Evolutionary conservation across 345 rosid genomes (phyloP).

Genomic region (Brassica cretica): DNA sequence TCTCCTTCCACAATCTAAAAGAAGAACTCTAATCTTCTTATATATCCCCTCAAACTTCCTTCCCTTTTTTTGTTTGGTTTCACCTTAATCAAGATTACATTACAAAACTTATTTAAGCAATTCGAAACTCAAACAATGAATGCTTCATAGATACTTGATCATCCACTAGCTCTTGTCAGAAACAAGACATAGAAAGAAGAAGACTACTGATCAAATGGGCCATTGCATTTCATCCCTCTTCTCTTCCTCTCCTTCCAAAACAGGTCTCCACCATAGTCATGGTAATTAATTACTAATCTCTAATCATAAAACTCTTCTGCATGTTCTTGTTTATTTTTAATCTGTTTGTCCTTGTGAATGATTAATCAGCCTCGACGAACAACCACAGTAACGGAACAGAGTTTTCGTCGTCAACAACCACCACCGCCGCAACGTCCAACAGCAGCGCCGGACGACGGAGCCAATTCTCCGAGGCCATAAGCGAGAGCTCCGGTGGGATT

Average conservation of each 20-base stretch:
- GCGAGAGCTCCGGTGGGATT: constrained; percentile 42
- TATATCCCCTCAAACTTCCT: neutral
- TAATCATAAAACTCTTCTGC: neutral
- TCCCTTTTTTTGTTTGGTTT: neutral
- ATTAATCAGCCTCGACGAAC: constrained; percentile 20
- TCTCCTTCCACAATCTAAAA: constrained; percentile 1
- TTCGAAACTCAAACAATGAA: constrained; percentile 10
- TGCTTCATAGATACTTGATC: constrained; percentile 3
- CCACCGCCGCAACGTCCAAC: constrained; percentile 33
- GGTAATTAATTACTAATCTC: constrained; percentile 24
- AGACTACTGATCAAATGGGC: constrained; percentile 32
- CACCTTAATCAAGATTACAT: neutral
- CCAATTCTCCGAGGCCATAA: constrained; percentile 49
- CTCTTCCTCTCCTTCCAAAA: constrained; percentile 25
- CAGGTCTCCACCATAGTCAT: constrained; percentile 21
- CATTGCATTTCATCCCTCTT: neutral
- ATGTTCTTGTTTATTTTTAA: constrained; percentile 4
- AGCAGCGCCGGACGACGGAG: constrained; percentile 45
- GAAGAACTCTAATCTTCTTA: neutral
- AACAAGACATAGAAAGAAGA: constrained; percentile 18
- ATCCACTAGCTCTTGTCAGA: constrained; percentile 32
- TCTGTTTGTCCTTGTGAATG: neutral
- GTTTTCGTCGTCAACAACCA: constrained; percentile 33
- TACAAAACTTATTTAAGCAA: neutral
- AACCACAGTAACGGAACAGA: constrained; percentile 40